A percentile compares a stretch with the other conserved stretches of the same genome.
Evolutionary conservation across 768 basidiomycete species (phyloP).

Genomic region (Pulveroboletus ravenelii): DNA sequence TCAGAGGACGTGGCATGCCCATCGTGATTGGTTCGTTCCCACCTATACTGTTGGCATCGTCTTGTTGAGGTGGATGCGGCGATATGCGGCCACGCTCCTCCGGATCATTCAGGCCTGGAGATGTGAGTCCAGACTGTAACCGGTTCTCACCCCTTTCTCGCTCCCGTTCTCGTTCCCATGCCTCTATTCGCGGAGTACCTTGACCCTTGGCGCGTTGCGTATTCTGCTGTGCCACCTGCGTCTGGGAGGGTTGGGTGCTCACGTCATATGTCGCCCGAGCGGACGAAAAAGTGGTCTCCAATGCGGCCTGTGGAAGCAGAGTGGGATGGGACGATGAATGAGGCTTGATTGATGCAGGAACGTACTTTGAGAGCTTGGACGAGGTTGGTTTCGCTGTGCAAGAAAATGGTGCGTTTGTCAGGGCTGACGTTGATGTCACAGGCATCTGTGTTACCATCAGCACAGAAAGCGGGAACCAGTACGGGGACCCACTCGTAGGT

Average conservation of each 20-base stretch:
- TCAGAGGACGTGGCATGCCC: slow-evolving; percentile 11
- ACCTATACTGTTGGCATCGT: background rate
- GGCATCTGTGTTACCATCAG: slow-evolving; percentile 43
- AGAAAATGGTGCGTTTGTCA: slow-evolving; percentile 91
- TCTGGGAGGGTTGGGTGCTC: slow-evolving; percentile 18
- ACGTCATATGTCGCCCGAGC: slow-evolving; percentile 73
- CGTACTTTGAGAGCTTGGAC: slow-evolving; percentile 73
- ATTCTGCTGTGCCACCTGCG: slow-evolving; percentile 8
- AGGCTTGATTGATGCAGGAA: background rate
- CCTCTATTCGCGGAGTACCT: background rate
- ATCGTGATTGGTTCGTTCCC: background rate
- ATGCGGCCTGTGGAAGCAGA: slow-evolving; percentile 45
- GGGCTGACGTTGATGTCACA: slow-evolving; percentile 95
- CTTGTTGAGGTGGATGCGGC: background rate
- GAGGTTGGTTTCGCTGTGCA: slow-evolving; percentile 83
- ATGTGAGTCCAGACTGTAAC: background rate
- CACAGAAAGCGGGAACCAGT: background rate
- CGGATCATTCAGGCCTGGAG: background rate
- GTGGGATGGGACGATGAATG: background rate
- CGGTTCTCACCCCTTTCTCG: slow-evolving; percentile 2
- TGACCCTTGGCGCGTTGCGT: slow-evolving; percentile 2
- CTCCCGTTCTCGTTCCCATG: background rate
- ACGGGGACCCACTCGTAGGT: slow-evolving; percentile 57
- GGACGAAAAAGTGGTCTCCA: slow-evolving; percentile 66
- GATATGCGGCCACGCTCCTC: background rate